These are phyloP conservation scores for Penicillium bialowiezense DNA, from an alignment of 495 filamentous ascomycete genomes.

Conservation along the genomic window DNA sequence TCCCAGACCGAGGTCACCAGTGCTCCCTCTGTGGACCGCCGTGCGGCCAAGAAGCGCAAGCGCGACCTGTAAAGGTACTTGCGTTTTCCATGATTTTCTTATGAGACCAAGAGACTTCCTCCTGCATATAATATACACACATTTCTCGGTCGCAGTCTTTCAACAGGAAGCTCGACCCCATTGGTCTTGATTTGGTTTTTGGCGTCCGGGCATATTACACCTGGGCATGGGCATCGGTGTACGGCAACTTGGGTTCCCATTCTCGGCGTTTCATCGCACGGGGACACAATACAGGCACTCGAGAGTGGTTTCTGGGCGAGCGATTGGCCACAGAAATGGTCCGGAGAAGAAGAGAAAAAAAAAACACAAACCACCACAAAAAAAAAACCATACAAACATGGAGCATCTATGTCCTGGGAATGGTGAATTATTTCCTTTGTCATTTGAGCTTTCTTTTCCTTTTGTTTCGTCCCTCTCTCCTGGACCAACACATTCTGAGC, in stretches of 20 bases:
- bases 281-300: slow-evolving; percentile 2
- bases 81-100: slow-evolving; percentile 21
- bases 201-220: slow-evolving; percentile 41
- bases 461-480: slow-evolving; percentile 10
- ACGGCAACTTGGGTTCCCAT: slow-evolving; percentile 15
- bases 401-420: slow-evolving; percentile 5
- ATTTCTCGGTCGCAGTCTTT: slow-evolving; percentile 17
- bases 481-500: slow-evolving; percentile 14
- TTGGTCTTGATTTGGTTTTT: slow-evolving; percentile 34
- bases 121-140: slow-evolving; percentile 32
- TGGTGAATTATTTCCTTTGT: slow-evolving; percentile 13
- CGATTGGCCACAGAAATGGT: slow-evolving; percentile 10
- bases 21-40: slow-evolving; percentile 42
- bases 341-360: slow-evolving; percentile 4
- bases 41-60: slow-evolving; percentile 74
- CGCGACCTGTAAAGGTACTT: slow-evolving; percentile 45
- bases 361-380: neutral
- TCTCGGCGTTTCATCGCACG: slow-evolving; percentile 3
- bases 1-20: slow-evolving; percentile 57
- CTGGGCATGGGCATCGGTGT: slow-evolving; percentile 29
- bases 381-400: slow-evolving; percentile 4
- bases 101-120: slow-evolving; percentile 48
- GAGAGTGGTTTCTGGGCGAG: neutral
- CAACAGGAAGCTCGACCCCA: slow-evolving; percentile 13
- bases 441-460: slow-evolving; percentile 13